A percentile compares a stretch with the other conserved stretches of the same genome.
phyloP scores from a whole-genome alignment of 1,284 basidiomycete species.

The Thelephora terrestris region DNA sequence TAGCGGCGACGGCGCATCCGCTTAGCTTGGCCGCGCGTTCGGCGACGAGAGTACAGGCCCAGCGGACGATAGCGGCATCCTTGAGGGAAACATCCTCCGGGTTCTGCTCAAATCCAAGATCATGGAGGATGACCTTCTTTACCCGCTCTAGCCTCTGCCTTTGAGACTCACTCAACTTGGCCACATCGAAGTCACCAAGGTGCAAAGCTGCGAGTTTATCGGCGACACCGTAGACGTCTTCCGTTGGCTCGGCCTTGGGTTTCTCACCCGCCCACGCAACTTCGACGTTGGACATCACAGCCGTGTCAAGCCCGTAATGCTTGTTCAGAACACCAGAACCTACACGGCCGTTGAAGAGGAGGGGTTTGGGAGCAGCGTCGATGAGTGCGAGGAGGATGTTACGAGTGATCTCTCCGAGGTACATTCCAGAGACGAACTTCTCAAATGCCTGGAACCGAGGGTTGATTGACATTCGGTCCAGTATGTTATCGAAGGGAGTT shows the following conservation, averaged over 20 bases:
- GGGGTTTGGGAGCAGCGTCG: conserved; percentile 60
- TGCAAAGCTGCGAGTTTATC: not conserved
- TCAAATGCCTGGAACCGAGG: conserved; percentile 92
- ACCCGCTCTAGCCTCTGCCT: conserved; percentile 37
- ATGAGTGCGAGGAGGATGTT: conserved; percentile 81
- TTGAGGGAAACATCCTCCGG: conserved; percentile 42
- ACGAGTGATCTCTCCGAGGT: conserved; percentile 89
- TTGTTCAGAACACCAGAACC: conserved; percentile 67
- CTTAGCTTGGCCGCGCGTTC: conserved; percentile 78
- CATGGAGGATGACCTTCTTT: conserved; percentile 47
- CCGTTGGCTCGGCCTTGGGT: conserved; percentile 5
- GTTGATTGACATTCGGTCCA: conserved; percentile 93
- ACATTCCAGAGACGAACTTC: conserved; percentile 99
- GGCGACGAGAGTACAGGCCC: conserved; percentile 72
- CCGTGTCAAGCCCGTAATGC: conserved; percentile 92
- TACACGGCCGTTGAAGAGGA: conserved; percentile 70
- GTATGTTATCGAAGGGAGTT: conserved; percentile 88
- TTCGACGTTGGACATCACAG: conserved; percentile 85
- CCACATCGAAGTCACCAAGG: conserved; percentile 1
- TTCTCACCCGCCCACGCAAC: conserved; percentile 46
- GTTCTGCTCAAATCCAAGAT: conserved; percentile 44
- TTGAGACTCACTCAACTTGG: conserved; percentile 8
- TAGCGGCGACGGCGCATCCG: conserved; percentile 80
- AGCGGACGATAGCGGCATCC: conserved; percentile 76
- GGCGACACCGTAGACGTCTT: conserved; percentile 8